A percentile compares a stretch with the other conserved stretches of the same genome.
These are phyloP conservation scores for Colletotrichum phormii DNA, from an alignment of 2,329 filamentous ascomycete genomes.

Conservation along the genomic window DNA sequence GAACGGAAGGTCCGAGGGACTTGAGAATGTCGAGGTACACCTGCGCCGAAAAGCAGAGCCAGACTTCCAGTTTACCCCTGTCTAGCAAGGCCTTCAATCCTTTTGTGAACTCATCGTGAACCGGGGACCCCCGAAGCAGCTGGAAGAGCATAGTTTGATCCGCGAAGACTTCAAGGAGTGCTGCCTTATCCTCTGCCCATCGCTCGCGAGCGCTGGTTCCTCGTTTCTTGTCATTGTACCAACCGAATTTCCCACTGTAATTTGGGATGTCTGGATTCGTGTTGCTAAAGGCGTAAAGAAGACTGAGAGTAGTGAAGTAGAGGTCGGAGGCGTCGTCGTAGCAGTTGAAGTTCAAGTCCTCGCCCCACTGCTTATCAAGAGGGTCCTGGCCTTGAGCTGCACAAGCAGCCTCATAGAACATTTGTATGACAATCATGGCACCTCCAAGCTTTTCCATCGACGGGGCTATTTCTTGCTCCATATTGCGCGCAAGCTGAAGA, in stretches of 20 bases:
- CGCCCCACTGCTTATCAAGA: background rate
- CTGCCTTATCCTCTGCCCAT: slow-evolving; percentile 34
- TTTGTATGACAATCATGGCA: background rate
- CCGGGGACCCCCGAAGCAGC: background rate
- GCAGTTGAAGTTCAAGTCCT: slow-evolving; percentile 16
- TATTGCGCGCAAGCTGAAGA: slow-evolving; percentile 46
- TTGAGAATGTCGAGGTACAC: slow-evolving; percentile 40
- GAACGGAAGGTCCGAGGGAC: background rate
- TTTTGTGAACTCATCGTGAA: slow-evolving; percentile 40
- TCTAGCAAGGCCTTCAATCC: slow-evolving; percentile 8
- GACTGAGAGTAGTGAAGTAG: slow-evolving; percentile 2
- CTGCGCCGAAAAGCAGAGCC: slow-evolving; percentile 38
- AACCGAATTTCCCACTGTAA: slow-evolving; percentile 40
- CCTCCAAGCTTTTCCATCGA: slow-evolving; percentile 21
- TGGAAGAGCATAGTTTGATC: slow-evolving; percentile 31
- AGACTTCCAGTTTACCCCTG: slow-evolving; percentile 8
- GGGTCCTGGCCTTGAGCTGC: background rate
- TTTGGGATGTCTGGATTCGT: background rate
- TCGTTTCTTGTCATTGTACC: slow-evolving; percentile 36
- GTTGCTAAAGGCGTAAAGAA: background rate
- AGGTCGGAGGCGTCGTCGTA: background rate
- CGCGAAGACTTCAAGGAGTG: slow-evolving; percentile 33
- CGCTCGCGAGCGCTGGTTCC: background rate
- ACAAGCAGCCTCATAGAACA: slow-evolving; percentile 9
- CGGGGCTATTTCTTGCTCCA: slow-evolving; percentile 46